Evolutionary conservation across 495 filamentous ascomycete genomes (phyloP), one percentile per base, ranked within the genome.

Genomic region (Penicillium mononematosum): DNA sequence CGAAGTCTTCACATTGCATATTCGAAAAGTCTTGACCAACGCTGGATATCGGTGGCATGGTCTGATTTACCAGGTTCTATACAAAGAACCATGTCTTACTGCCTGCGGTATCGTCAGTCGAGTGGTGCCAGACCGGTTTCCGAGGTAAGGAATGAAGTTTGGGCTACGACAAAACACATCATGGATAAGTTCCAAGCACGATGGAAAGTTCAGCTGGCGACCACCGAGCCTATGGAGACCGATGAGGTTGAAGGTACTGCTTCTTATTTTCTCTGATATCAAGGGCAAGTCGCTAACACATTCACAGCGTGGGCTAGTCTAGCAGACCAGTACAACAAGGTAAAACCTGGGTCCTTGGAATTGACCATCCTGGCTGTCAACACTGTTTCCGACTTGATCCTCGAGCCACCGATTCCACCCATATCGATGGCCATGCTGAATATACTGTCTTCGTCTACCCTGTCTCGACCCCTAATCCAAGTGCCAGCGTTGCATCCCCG

Each of bases 11-110:
- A 99, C 68, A 73, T 98, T 45, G 92, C 89, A 8, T 96, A 93
- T 66, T 87, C 88, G 0, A 84, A 86, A 58, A 93, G 89, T 66
- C 74, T 86, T 29, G 90, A 94, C 65, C 85, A 89, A 45, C 82
- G 88, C 17, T 99, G 95, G 95, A 70, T 97, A 45, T 87, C 87
- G 1, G 91, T 85, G 5, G 88, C 89, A n/a, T 99, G 95, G 95
- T 90, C 88, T 1, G 92, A 98, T 70, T 91, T 84, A 62, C 81
- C 77, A 24, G 95, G 94, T 0, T 82, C 76, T 41, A 81, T 89
- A 55, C 90, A 96, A 67, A 85, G 83, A 59, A 88, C 79, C 5
- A 86, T 89, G 29, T 89, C 90, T 2, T 95, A 95, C 70, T 88
- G 88, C 62, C 75, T 95, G 4, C 85, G 85, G 20, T 82, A 84